A percentile compares a stretch with the other conserved stretches of the same genome.
phyloP scores from a whole-genome alignment of 2,329 filamentous ascomycete genomes.

The Xylariales sp. region DNA sequence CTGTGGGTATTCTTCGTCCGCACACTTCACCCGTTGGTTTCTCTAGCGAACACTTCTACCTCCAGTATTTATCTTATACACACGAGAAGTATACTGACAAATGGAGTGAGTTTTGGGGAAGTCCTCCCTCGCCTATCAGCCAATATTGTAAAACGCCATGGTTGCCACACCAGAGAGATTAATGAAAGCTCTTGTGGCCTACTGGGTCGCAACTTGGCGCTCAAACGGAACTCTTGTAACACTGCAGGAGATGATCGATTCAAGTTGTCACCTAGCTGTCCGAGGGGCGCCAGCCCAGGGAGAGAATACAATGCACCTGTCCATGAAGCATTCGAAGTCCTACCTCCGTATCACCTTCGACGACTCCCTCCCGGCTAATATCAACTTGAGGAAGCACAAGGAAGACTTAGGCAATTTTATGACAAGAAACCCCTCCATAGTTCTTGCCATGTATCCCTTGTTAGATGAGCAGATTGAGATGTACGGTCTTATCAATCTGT shows the following conservation, averaged over 20 bases:
- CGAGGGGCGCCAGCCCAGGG: neutral
- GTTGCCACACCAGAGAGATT: conserved; percentile 2
- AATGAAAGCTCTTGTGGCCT: conserved; percentile 2
- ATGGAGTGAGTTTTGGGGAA: neutral
- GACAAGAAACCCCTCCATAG: neutral
- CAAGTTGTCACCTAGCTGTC: neutral
- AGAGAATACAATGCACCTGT: neutral
- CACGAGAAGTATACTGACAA: neutral
- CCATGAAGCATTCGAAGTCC: neutral
- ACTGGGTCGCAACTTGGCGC: neutral
- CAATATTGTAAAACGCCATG: neutral
- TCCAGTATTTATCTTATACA: neutral
- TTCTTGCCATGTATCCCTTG: neutral
- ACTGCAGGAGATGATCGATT: neutral
- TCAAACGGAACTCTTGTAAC: neutral
- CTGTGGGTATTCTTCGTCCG: neutral
- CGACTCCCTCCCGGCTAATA: neutral
- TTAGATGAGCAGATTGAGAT: neutral
- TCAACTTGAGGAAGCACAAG: neutral
- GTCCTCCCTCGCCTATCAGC: neutral
- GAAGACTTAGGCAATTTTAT: neutral
- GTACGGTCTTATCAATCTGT: neutral
- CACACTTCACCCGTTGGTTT: neutral
- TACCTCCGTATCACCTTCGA: neutral
- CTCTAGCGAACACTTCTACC: neutral